A percentile compares a stretch with the other conserved stretches of the same genome.
Conservation (phyloP, 176 grass and related monocot species). For the Rhipidocladum racemiflorum region DNA sequence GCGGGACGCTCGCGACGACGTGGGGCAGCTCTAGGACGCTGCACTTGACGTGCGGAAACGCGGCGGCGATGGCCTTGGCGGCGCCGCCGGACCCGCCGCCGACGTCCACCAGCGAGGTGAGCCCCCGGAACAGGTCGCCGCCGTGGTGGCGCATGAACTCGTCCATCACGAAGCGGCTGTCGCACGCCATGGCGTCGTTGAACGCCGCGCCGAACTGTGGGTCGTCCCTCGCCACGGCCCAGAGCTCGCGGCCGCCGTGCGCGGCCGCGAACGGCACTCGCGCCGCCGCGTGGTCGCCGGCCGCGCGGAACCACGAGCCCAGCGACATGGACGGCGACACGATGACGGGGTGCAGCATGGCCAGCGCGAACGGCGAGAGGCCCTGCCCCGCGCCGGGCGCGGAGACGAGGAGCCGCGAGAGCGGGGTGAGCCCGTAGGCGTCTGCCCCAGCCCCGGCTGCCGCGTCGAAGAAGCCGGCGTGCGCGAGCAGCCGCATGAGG, state of each 20-base stretch:
- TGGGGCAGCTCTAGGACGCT: constrained; percentile 52
- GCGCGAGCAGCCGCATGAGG: constrained; percentile 52
- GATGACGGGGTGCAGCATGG: constrained; percentile 49
- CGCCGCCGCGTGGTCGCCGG: background rate
- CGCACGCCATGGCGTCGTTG: constrained; percentile 48
- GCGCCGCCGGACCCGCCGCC: constrained; percentile 37
- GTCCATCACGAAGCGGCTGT: constrained; percentile 55
- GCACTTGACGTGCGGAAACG: constrained; percentile 48
- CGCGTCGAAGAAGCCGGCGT: constrained; percentile 45
- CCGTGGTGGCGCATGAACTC: constrained; percentile 31
- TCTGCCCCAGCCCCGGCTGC: background rate
- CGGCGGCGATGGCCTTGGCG: constrained; percentile 41
- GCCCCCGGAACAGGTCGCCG: constrained; percentile 37
- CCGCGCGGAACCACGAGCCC: constrained; percentile 46
- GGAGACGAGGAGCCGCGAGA: constrained; percentile 45
- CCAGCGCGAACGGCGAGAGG: constrained; percentile 51
- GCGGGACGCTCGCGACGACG: constrained; percentile 20
- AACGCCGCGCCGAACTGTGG: constrained; percentile 43
- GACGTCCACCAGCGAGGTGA: constrained; percentile 55
- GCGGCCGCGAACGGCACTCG: constrained; percentile 39
- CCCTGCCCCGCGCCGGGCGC: background rate
- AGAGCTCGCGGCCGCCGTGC: constrained; percentile 42
- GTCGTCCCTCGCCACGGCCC: constrained; percentile 30
- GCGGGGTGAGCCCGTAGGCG: constrained; percentile 40
- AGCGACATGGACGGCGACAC: constrained; percentile 45